These are phyloP conservation scores for Diaporthe caulivora DNA, from an alignment of 2,329 filamentous ascomycete species.

Conservation along the genomic window DNA sequence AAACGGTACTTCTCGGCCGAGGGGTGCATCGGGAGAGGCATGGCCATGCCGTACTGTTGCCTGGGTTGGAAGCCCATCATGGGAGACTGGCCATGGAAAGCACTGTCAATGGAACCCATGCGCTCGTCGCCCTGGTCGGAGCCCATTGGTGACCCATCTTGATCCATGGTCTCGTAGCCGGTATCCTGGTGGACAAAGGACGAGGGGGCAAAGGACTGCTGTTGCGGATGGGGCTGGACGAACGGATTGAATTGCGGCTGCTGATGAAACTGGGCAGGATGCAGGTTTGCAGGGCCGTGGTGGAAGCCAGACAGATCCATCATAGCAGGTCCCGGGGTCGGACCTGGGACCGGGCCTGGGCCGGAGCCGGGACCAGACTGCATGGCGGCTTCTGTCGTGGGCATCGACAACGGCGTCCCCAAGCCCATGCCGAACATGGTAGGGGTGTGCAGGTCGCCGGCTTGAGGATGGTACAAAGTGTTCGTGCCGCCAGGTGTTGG, in stretches of 20 bases:
- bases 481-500: constrained; percentile 86
- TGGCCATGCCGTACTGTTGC: constrained; percentile 58
- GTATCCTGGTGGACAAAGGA: constrained; percentile 85
- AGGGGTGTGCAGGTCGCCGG: constrained; percentile 89
- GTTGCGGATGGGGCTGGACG: constrained; percentile 68
- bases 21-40: constrained; percentile 61
- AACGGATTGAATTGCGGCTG: constrained; percentile 80
- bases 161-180: constrained; percentile 83
- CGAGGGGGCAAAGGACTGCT: constrained; percentile 78
- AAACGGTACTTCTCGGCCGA: constrained; percentile 85
- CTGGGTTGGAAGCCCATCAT: constrained; percentile 69
- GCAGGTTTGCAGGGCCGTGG: constrained; percentile 51
- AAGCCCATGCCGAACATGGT: constrained; percentile 81
- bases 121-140: constrained; percentile 61
- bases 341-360: neutral
- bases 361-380: constrained; percentile 62
- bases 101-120: constrained; percentile 69
- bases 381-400: constrained; percentile 74
- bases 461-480: constrained; percentile 84
- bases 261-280: constrained; percentile 66
- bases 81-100: constrained; percentile 72
- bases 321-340: constrained; percentile 60
- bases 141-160: constrained; percentile 77
- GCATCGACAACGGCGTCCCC: constrained; percentile 84
- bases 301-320: constrained; percentile 79